Percentiles rank a stretch among this genome's conserved stretches.
phyloP scores from a whole-genome alignment of 129 eudicot species.

The Escallonia herrerae region DNA sequence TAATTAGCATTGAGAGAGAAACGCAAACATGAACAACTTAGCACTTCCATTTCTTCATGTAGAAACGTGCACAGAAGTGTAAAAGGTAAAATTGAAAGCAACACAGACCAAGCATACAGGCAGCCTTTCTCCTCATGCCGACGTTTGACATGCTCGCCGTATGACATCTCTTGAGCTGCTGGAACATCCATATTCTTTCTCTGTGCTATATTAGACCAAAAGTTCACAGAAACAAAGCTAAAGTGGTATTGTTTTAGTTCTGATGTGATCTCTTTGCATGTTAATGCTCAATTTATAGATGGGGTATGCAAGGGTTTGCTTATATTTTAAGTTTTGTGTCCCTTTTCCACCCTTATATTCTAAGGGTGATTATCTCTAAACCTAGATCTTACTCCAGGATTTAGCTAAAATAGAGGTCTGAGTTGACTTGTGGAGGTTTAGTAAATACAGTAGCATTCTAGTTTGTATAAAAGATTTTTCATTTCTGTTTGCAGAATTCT shows the following conservation, averaged over 20 bases:
- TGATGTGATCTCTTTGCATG: background rate
- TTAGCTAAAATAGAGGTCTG: too few relatives aligned
- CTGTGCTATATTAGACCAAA: background rate
- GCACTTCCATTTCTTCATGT: background rate
- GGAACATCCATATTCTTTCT: slow-evolving; percentile 15
- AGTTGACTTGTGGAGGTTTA: too few relatives aligned
- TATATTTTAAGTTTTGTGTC: too few relatives aligned
- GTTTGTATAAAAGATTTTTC: too few relatives aligned
- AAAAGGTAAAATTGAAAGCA: background rate
- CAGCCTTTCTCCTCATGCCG: slow-evolving; percentile 33
- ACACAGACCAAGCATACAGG: slow-evolving; percentile 31
- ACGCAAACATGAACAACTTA: too few relatives aligned
- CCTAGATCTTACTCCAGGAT: too few relatives aligned
- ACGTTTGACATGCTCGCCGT: slow-evolving; percentile 15
- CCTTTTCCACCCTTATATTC: too few relatives aligned
- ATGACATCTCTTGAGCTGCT: slow-evolving; percentile 7
- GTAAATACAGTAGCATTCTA: too few relatives aligned
- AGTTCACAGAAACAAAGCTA: background rate
- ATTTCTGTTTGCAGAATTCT: too few relatives aligned
- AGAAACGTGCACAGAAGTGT: background rate
- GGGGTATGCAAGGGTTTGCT: too few relatives aligned
- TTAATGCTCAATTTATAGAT: too few relatives aligned
- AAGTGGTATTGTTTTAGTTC: background rate
- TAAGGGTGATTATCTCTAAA: too few relatives aligned
- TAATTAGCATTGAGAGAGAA: background rate